Conservation (phyloP, 495 filamentous ascomycete species). For the Talaromyces borbonicus region DNA sequence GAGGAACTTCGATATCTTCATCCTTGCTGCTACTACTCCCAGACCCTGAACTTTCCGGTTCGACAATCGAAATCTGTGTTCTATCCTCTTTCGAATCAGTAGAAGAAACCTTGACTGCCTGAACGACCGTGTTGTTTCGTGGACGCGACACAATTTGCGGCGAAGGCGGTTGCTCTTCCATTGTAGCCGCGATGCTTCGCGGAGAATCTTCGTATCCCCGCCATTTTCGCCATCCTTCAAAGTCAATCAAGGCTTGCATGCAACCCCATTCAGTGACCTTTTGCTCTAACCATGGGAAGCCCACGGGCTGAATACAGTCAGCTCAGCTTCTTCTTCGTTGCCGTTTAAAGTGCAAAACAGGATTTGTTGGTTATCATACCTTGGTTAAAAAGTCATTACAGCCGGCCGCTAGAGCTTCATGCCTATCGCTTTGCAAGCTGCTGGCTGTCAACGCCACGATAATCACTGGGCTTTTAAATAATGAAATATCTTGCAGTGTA, state of each 20-base stretch:
- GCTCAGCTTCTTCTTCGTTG: slow-evolving; percentile 8
- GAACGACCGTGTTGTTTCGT: not conserved
- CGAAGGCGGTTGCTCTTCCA: not conserved
- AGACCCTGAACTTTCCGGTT: slow-evolving; percentile 1
- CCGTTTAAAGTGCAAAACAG: no score
- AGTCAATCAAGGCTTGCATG: slow-evolving; percentile 98
- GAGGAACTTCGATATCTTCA: slow-evolving; percentile 3
- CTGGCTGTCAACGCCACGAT: slow-evolving; percentile 95
- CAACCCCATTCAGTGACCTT: slow-evolving; percentile 99
- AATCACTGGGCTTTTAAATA: slow-evolving; percentile 95
- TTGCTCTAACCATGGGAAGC: slow-evolving; percentile 92
- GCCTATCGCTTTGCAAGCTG: slow-evolving; percentile 84
- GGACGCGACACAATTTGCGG: not conserved
- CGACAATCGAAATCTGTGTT: slow-evolving; percentile 4
- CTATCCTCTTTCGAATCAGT: not conserved
- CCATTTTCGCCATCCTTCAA: slow-evolving; percentile 97
- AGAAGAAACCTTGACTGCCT: not conserved
- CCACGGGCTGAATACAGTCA: slow-evolving; percentile 59
- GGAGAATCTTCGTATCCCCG: slow-evolving; percentile 58
- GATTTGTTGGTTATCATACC: slow-evolving; percentile 40
- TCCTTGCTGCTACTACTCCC: slow-evolving; percentile 8
- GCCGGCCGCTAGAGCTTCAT: slow-evolving; percentile 88
- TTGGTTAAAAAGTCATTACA: slow-evolving; percentile 99
- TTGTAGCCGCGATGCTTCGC: slow-evolving; percentile 1
- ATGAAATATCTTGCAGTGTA: slow-evolving; percentile 49